Evolutionary conservation across 306 rosid species (phyloP).

Genomic region (Ceratonia siliqua): DNA sequence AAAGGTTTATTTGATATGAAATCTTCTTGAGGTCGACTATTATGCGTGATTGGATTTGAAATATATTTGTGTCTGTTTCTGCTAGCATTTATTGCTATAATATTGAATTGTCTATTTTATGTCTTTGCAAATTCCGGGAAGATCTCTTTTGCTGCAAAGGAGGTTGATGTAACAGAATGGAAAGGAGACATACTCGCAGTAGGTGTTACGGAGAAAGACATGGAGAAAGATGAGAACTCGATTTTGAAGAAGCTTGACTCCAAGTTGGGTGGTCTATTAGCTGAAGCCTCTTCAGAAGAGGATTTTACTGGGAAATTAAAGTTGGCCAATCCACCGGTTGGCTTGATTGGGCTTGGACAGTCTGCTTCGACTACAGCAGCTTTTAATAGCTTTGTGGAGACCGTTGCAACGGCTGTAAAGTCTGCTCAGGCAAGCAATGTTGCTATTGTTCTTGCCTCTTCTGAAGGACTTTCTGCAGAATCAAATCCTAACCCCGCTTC

Average conservation of each 20-base stretch:
- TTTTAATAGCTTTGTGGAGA: conserved; percentile 77
- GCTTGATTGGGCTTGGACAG: conserved; percentile 90
- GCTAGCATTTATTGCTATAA: conserved; percentile 3
- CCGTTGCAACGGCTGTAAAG: conserved; percentile 83
- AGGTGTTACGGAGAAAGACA: conserved; percentile 86
- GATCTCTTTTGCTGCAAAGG: conserved; percentile 74
- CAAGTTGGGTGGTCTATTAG: conserved; percentile 79
- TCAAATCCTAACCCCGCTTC: conserved; percentile 67
- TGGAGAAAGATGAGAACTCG: conserved; percentile 62
- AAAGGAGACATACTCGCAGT: conserved; percentile 90
- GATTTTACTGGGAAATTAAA: conserved; percentile 91
- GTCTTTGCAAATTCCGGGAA: conserved; percentile 53
- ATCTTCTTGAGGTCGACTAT: not conserved
- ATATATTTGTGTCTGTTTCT: not conserved
- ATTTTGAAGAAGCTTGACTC: conserved; percentile 79
- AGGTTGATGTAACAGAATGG: conserved; percentile 79
- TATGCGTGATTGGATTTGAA: conserved; percentile 18
- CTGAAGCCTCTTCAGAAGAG: conserved; percentile 91
- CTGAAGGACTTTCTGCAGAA: conserved; percentile 62
- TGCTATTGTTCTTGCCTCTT: conserved; percentile 82
- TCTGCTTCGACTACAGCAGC: conserved; percentile 55
- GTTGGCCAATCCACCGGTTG: conserved; percentile 76
- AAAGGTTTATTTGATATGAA: not conserved
- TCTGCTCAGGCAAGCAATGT: conserved; percentile 70
- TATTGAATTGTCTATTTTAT: conserved; percentile 39